phyloP scores from a whole-genome alignment of 2,329 filamentous ascomycete species.

The Eurotiales sp. region DNA sequence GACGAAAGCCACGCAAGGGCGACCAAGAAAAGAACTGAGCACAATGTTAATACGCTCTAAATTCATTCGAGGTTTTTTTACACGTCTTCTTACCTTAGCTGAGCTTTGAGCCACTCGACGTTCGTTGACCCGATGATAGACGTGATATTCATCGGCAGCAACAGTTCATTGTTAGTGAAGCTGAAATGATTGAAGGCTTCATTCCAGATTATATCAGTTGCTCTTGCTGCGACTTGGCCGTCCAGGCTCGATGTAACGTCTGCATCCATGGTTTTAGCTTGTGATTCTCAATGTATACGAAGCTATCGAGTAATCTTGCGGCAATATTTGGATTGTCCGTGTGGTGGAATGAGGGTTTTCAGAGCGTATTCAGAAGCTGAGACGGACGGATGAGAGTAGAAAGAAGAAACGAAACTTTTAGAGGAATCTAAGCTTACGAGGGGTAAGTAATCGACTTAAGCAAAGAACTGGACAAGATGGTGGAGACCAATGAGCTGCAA shows the following conservation, averaged over 20 bases:
- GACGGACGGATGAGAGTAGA: not conserved
- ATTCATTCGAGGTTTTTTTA: no score
- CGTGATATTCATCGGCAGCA: conserved; percentile 29
- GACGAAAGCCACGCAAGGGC: conserved; percentile 24
- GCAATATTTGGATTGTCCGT: not conserved
- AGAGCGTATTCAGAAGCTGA: not conserved
- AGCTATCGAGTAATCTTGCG: no score
- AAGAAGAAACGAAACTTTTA: not conserved
- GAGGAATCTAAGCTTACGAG: not conserved
- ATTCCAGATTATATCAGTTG: conserved; percentile 28
- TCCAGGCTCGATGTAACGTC: conserved; percentile 7
- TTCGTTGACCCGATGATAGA: conserved; percentile 28
- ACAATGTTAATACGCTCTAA: conserved; percentile 16
- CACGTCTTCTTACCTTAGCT: conserved; percentile 26
- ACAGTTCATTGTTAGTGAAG: conserved; percentile 29
- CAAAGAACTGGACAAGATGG: not conserved
- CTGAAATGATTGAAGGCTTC: conserved; percentile 27
- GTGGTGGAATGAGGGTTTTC: not conserved
- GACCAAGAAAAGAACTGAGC: conserved; percentile 24
- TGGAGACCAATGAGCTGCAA: not conserved
- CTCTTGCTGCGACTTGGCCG: conserved; percentile 15
- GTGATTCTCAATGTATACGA: not conserved
- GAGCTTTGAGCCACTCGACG: conserved; percentile 28
- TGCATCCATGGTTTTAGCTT: conserved; percentile 16
- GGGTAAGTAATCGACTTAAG: not conserved